Evolutionary conservation across 2,329 filamentous ascomycete species (phyloP).

Genomic region (Pseudogymnoascus sp.): DNA sequence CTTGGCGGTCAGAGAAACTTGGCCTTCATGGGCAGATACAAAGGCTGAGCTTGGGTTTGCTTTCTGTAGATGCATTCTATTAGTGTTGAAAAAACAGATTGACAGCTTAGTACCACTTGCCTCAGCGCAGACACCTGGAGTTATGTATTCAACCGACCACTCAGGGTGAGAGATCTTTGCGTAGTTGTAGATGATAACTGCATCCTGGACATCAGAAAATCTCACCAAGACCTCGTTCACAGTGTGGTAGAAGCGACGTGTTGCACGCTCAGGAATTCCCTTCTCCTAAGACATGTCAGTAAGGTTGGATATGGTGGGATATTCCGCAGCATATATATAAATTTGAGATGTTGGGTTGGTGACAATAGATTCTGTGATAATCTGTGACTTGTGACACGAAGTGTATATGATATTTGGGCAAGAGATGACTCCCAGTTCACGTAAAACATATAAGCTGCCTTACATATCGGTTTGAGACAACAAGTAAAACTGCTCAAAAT

Average conservation of each 20-base stretch:
- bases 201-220: constrained; percentile 20
- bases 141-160: constrained; percentile 22
- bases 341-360: not conserved
- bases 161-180: constrained; percentile 17
- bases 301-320: not conserved
- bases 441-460: not conserved
- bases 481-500: not conserved
- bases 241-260: constrained; percentile 10
- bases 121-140: constrained; percentile 13
- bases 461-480: not conserved
- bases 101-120: constrained; percentile 13
- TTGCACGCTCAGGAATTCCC: constrained; percentile 9
- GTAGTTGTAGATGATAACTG: constrained; percentile 18
- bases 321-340: not conserved
- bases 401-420: not conserved
- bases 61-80: constrained; percentile 17
- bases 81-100: not conserved
- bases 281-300: constrained; percentile 1
- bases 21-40: constrained; percentile 44
- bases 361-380: not conserved
- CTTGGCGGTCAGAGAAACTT: constrained; percentile 43
- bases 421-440: not conserved
- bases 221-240: constrained; percentile 18
- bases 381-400: not conserved
- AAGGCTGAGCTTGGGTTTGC: constrained; percentile 24